A percentile compares a stretch with the other conserved stretches of the same genome.
Conservation (phyloP, 177 flowering plant species). For the Vitis hybrid region DNA sequence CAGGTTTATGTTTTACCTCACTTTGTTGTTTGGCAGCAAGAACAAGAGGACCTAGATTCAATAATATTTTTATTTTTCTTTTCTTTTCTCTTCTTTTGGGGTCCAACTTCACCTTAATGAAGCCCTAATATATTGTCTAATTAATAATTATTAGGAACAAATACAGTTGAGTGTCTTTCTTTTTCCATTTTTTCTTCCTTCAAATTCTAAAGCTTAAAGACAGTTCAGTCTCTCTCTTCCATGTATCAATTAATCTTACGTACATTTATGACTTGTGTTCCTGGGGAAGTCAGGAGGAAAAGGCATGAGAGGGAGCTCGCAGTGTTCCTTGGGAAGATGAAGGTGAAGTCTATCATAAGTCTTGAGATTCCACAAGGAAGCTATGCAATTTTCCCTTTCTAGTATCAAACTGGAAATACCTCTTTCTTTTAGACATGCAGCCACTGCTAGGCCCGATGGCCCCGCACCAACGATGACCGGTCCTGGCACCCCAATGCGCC, state of each 20-base stretch:
- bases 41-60: slow-evolving; percentile 56
- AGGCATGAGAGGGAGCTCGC: slow-evolving; percentile 72
- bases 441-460: slow-evolving; percentile 76
- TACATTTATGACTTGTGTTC: too few relatives aligned
- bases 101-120: too few relatives aligned
- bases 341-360: slow-evolving; percentile 77
- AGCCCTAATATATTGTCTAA: too few relatives aligned
- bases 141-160: too few relatives aligned
- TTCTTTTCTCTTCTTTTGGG: neutral
- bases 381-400: slow-evolving; percentile 64
- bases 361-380: slow-evolving; percentile 70
- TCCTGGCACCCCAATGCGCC: slow-evolving; percentile 38
- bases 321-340: slow-evolving; percentile 78
- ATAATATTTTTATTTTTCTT: neutral
- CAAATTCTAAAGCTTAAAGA: too few relatives aligned
- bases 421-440: slow-evolving; percentile 61
- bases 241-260: too few relatives aligned
- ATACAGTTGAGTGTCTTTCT: too few relatives aligned
- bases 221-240: too few relatives aligned
- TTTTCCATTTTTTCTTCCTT: too few relatives aligned
- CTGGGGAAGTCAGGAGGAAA: slow-evolving; percentile 59
- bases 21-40: slow-evolving; percentile 65
- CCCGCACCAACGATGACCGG: slow-evolving; percentile 80
- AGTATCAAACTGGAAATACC: slow-evolving; percentile 57
- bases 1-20: slow-evolving; percentile 65